A percentile compares a stretch with the other conserved stretches of the same genome.
Evolutionary conservation across 306 rosid species (phyloP).

Genomic region (Trichosanthes cucumerina): DNA sequence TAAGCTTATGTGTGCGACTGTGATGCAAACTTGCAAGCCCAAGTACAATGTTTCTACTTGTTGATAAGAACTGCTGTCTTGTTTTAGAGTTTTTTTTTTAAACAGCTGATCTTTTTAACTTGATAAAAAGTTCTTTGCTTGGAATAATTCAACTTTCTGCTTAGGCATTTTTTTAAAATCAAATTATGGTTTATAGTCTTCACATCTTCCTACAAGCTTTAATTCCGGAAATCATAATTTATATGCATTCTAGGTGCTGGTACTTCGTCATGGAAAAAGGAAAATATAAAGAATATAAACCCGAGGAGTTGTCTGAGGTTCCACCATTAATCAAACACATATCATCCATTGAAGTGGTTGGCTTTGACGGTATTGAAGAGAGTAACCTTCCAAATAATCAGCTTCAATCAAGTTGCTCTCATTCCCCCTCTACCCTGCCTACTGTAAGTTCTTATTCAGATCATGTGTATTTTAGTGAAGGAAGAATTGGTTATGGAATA

Average conservation of each 20-base stretch:
- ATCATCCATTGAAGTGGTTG: conserved; percentile 36
- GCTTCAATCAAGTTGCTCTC: conserved; percentile 17
- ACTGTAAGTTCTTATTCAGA: conserved; percentile 28
- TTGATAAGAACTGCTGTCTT: background rate
- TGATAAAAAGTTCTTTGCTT: background rate
- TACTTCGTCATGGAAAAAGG: conserved; percentile 4
- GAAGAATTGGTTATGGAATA: background rate
- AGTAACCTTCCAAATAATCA: background rate
- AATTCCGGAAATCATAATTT: background rate
- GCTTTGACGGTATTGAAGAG: conserved; percentile 34
- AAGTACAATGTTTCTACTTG: background rate
- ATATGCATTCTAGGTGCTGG: conserved; percentile 1
- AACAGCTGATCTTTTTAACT: background rate
- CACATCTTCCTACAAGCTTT: background rate
- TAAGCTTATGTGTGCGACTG: background rate
- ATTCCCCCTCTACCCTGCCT: conserved; percentile 15
- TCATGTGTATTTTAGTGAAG: background rate
- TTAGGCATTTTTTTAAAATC: background rate
- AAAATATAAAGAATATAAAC: conserved; percentile 8
- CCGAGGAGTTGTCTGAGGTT: conserved; percentile 22
- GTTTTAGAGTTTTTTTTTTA: background rate
- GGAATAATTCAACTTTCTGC: background rate
- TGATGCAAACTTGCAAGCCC: background rate
- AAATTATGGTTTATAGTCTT: background rate
- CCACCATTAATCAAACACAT: conserved; percentile 50